A percentile compares a stretch with the other conserved stretches of the same genome.
Conservation (phyloP, 306 rosid species). For the Rubus parviflorus region DNA sequence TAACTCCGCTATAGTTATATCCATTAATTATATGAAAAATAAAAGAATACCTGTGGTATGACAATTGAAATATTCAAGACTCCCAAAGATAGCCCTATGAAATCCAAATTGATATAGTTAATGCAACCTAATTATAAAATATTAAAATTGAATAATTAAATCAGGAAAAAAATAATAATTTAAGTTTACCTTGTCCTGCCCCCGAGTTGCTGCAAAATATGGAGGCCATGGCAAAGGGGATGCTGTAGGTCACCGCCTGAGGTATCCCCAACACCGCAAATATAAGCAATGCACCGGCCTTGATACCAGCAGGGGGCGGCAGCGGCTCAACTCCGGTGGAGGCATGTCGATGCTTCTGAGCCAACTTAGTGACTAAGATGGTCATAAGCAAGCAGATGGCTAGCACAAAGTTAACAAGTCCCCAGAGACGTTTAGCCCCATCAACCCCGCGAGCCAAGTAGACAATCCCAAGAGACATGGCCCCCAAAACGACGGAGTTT, state of each 20-base stretch:
- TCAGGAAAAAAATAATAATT: too few species aligned
- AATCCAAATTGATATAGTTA: neutral
- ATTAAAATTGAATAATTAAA: too few species aligned
- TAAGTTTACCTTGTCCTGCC: neutral
- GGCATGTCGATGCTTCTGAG: neutral
- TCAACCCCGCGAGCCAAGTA: neutral
- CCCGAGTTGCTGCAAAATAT: constrained; percentile 7
- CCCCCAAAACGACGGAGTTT: neutral
- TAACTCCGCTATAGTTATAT: neutral
- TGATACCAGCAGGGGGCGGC: neutral
- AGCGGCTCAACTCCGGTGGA: neutral
- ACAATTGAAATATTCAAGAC: constrained; percentile 10
- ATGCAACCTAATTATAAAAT: neutral
- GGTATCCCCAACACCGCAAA: neutral
- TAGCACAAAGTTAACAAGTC: neutral
- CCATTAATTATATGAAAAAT: too few species aligned
- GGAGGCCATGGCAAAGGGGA: constrained; percentile 9
- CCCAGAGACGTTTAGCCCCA: neutral
- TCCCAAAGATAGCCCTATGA: constrained; percentile 8
- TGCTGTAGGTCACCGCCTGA: neutral
- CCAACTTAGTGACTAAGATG: neutral
- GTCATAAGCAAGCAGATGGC: neutral
- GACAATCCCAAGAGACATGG: neutral
- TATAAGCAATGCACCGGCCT: constrained; percentile 1
- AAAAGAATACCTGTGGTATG: neutral